These are phyloP conservation scores for Mycena alexandri DNA, from an alignment of 768 basidiomycete species.

Conservation along the genomic window DNA sequence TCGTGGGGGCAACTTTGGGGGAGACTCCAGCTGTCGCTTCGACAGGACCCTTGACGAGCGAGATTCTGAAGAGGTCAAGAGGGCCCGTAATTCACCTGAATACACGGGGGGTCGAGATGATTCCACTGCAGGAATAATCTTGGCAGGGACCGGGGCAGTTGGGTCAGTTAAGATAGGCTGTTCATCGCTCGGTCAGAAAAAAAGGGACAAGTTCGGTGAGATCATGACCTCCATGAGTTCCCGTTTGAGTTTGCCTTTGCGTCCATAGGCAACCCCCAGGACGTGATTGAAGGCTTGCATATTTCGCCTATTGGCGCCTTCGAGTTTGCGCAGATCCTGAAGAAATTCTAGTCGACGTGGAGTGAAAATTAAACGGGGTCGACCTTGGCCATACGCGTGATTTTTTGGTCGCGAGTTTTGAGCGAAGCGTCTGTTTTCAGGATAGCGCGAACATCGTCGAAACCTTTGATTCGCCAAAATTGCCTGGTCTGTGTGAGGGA, in stretches of 20 bases:
- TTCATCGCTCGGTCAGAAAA: slow-evolving; percentile 3
- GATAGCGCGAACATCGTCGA: slow-evolving; percentile 69
- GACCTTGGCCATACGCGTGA: slow-evolving; percentile 68
- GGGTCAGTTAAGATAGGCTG: slow-evolving; percentile 72
- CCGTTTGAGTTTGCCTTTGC: slow-evolving; percentile 77
- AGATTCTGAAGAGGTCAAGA: slow-evolving; percentile 68
- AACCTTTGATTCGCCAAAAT: slow-evolving; percentile 73
- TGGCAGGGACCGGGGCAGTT: slow-evolving; percentile 52
- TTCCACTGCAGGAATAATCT: slow-evolving; percentile 64
- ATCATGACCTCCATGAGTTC: slow-evolving; percentile 75
- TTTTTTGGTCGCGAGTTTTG: slow-evolving; percentile 52
- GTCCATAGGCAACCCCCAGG: slow-evolving; percentile 80
- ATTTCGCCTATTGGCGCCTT: slow-evolving; percentile 66
- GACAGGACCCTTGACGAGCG: slow-evolving; percentile 61
- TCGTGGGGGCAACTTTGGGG: slow-evolving; percentile 69
- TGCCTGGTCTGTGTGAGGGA: slow-evolving; percentile 53
- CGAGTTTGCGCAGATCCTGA: slow-evolving; percentile 68
- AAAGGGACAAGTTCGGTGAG: background rate
- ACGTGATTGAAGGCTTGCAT: slow-evolving; percentile 66
- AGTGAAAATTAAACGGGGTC: slow-evolving; percentile 10
- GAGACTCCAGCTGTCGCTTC: slow-evolving; percentile 55
- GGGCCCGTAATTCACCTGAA: slow-evolving; percentile 69
- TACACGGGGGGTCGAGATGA: slow-evolving; percentile 75
- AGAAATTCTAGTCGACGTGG: slow-evolving; percentile 8
- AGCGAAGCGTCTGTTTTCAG: slow-evolving; percentile 46